phyloP scores from a whole-genome alignment of 2,329 filamentous ascomycete species.

The Epichloe uncinata region DNA sequence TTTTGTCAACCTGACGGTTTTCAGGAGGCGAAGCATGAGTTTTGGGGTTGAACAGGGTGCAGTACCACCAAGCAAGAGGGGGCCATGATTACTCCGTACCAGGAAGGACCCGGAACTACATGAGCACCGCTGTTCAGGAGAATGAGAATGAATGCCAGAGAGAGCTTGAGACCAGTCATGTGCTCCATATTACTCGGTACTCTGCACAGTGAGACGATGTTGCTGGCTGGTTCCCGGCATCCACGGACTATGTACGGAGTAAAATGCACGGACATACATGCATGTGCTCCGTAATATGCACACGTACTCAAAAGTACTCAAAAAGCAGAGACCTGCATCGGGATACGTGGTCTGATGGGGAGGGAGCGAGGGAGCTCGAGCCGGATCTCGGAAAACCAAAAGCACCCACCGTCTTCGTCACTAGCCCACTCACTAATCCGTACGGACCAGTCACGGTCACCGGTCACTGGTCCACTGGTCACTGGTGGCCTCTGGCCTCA shows the following conservation, averaged over 20 bases:
- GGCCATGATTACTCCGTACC: no score
- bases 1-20: background rate
- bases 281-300: background rate
- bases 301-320: background rate
- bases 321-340: slow-evolving; percentile 10
- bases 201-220: no score
- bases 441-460: no score
- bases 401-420: background rate
- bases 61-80: background rate
- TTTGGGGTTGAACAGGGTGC: background rate
- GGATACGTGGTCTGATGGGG: slow-evolving; percentile 10
- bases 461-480: no score
- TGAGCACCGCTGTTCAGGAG: no score
- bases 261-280: slow-evolving; percentile 1
- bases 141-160: no score
- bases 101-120: no score
- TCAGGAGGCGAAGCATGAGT: background rate
- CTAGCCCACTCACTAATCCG: background rate
- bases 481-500: no score
- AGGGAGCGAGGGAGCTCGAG: background rate
- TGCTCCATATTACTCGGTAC: no score
- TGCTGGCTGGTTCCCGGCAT: background rate
- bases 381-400: slow-evolving; percentile 7
- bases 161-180: no score
- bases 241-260: background rate